Base-by-base conservation (phyloP, 192 early-diverging fungal species). In the Polychytrium aggregatum region DNA sequence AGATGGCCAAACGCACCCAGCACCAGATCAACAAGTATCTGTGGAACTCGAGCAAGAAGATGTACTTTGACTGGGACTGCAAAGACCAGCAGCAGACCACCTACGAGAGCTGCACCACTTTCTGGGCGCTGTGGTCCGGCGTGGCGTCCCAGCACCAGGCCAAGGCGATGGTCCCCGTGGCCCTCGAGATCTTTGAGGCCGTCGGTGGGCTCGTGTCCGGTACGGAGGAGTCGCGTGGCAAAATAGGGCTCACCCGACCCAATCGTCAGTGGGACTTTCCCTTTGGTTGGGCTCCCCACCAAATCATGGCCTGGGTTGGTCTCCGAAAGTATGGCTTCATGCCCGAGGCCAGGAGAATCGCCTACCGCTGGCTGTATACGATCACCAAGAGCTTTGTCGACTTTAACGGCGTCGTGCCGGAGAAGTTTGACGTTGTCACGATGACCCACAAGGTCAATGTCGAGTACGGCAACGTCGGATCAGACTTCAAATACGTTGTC, bases 321-420 rank as follows among this genome's bases (percentile, higher is more conserved):
- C 74, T 97, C 41, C 76, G 78, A 41, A 72, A 79, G 50, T 98
- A 98, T 64, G 86, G 84, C 8, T 85, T 71, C 50, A 52, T 60
- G 33, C 78, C 71, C 10, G 82, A 85, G 7, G 82, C 88, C 1
- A 71, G 75, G 7, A 71, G 89, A 20, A 60, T 86, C n/a, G 85
- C 87, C 1, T 98, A 98, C 68, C 85, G 92, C 18, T 98, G 95
- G 95, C 68, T 97, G 45, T 97, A 78, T 59, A 91, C 86, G 62
- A 87, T 95, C 59, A 88, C 88, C 11, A 89, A 92, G 52, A 70
- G 85, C 6, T 98, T 98, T 80, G 88, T 94, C 7, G 91, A 98
- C 54, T 71, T 60, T 50, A 98, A 94, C 61, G 92, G 92, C 7
- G 86, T 92, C 1, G 95, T 98, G 8, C 91, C 91, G 0, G 95